A percentile compares a stretch with the other conserved stretches of the same genome.
These are phyloP conservation scores for Adansonia rubrostipa DNA, from an alignment of 441 rosid species.

Conservation along the genomic window DNA sequence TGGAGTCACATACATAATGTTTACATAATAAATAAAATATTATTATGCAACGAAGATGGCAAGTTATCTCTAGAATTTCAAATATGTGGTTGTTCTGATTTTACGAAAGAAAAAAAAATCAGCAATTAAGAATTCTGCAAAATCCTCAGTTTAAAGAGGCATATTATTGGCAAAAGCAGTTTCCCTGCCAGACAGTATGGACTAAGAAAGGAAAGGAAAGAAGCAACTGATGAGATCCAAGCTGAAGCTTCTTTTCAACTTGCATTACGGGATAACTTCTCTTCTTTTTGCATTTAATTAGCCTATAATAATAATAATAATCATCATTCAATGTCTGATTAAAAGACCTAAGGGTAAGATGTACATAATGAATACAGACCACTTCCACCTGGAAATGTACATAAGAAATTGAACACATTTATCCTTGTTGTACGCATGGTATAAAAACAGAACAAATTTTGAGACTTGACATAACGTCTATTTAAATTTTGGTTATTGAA, in stretches of 20 bases:
- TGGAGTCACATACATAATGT: too few species aligned
- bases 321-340: background rate
- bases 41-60: background rate
- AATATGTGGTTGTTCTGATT: background rate
- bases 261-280: background rate
- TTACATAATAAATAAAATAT: too few species aligned
- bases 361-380: too few species aligned
- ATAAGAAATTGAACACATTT: conserved; percentile 8
- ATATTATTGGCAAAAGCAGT: background rate
- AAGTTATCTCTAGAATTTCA: background rate
- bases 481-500: background rate
- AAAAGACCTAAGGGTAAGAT: too few species aligned
- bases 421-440: too few species aligned
- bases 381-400: background rate
- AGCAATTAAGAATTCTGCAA: background rate
- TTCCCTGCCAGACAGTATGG: background rate
- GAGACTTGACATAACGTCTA: too few species aligned
- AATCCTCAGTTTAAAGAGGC: background rate
- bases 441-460: too few species aligned
- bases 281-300: background rate
- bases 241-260: background rate
- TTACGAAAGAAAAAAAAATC: background rate
- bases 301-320: background rate
- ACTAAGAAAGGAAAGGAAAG: background rate
- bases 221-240: background rate